phyloP scores from a whole-genome alignment of 352 stramenopile genomes.

The Globisporangium solare region DNA sequence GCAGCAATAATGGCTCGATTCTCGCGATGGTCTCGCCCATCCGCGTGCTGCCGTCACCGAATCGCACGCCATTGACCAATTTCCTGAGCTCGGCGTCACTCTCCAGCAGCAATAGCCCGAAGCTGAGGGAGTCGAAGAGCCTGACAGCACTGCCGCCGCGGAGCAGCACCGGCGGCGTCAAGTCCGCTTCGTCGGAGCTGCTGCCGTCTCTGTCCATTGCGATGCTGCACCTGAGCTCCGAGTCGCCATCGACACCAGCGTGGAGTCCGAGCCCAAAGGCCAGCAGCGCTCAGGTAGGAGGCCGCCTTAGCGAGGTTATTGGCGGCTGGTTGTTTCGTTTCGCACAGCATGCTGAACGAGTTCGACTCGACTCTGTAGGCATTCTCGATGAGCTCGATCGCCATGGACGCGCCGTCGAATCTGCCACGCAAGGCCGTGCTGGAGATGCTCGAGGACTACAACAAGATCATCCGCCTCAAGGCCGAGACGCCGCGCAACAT shows the following conservation, averaged over 20 bases:
- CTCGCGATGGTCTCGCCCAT: constrained; percentile 6
- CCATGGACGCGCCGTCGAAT: constrained; percentile 21
- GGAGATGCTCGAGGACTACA: constrained; percentile 58
- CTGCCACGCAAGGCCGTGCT: constrained; percentile 19
- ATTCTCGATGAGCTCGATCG: constrained; percentile 16
- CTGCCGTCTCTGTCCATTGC: constrained; percentile 8
- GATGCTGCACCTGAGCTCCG: constrained; percentile 1
- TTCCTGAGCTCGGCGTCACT: constrained; percentile 1
- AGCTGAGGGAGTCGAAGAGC: constrained; percentile 15
- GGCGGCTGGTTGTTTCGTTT: not conserved
- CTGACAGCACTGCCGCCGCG: not conserved
- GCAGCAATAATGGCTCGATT: not conserved
- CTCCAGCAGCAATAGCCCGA: not conserved
- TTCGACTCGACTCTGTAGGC: constrained; percentile 2
- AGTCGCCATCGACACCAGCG: not conserved
- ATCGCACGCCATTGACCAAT: constrained; percentile 4
- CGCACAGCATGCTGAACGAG: not conserved
- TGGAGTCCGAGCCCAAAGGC: constrained; percentile 5
- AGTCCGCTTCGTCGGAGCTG: not conserved
- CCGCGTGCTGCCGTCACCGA: constrained; percentile 3
- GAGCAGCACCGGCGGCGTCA: not conserved
- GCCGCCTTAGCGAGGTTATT: not conserved
- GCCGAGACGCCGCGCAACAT: constrained; percentile 50
- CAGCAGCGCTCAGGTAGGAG: not conserved
- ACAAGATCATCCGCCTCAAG: constrained; percentile 57